Evolutionary conservation across 2,329 filamentous ascomycete species (phyloP).

Genomic region (Coleophoma crateriformis): DNA sequence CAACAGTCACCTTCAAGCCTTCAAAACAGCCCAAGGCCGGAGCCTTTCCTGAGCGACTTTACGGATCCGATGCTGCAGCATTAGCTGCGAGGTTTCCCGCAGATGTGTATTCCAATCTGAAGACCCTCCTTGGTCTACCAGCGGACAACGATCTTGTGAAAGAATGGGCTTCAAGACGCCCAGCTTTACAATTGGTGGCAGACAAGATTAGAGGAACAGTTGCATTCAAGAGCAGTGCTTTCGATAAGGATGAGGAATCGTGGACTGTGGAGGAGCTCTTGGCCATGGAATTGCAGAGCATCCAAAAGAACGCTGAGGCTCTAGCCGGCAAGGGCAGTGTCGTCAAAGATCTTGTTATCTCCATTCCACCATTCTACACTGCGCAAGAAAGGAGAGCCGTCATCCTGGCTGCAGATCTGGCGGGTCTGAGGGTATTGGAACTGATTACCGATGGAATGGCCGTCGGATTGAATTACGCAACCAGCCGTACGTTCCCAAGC

Average conservation of each 20-base stretch:
- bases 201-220: conserved; percentile 61
- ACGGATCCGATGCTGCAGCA: conserved; percentile 87
- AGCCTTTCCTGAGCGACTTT: conserved; percentile 79
- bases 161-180: conserved; percentile 71
- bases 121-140: conserved; percentile 76
- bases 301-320: conserved; percentile 81
- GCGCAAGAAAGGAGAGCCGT: conserved; percentile 84
- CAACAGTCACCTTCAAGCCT: conserved; percentile 91
- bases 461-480: conserved; percentile 93
- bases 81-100: conserved; percentile 81
- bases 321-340: conserved; percentile 70
- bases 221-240: conserved; percentile 75
- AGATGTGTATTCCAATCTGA: conserved; percentile 93
- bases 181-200: conserved; percentile 65
- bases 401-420: conserved; percentile 77
- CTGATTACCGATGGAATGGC: conserved; percentile 86
- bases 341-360: conserved; percentile 81
- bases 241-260: conserved; percentile 52
- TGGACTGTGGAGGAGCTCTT: conserved; percentile 88
- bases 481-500: conserved; percentile 80
- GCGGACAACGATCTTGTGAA: conserved; percentile 55
- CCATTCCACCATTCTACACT: conserved; percentile 86
- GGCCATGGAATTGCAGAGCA: conserved; percentile 92
- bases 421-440: conserved; percentile 78
- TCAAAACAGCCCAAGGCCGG: conserved; percentile 58